Percentiles rank a stretch among this genome's conserved stretches.
Evolutionary conservation across 2,329 filamentous ascomycete genomes (phyloP).

Genomic region (Curvularia hawaiiensis): DNA sequence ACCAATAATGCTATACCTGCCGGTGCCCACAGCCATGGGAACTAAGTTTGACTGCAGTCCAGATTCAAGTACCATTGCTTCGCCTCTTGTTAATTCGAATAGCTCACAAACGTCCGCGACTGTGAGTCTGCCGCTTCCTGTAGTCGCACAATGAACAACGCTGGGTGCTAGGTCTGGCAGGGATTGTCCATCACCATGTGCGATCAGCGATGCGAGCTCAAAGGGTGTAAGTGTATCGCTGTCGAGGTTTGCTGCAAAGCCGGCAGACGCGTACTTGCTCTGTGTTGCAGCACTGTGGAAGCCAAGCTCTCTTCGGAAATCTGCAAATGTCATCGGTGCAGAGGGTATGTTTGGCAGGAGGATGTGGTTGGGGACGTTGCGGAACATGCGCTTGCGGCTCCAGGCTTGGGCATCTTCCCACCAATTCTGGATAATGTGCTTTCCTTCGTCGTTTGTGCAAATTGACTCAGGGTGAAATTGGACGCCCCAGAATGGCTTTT

Average conservation of each 20-base stretch:
- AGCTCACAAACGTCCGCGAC: slow-evolving; percentile 46
- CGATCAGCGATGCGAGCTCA: slow-evolving; percentile 35
- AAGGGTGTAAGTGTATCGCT: slow-evolving; percentile 24
- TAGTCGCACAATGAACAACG: slow-evolving; percentile 41
- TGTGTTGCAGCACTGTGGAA: slow-evolving; percentile 16
- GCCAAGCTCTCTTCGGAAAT: slow-evolving; percentile 27
- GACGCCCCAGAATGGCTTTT: slow-evolving; percentile 80
- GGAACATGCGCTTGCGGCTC: slow-evolving; percentile 38
- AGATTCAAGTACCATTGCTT: slow-evolving; percentile 56
- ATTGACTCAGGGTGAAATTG: slow-evolving; percentile 92
- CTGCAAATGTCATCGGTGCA: slow-evolving; percentile 24
- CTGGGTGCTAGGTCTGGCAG: slow-evolving; percentile 34
- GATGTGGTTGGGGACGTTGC: slow-evolving; percentile 14
- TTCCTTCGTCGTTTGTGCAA: slow-evolving; percentile 74
- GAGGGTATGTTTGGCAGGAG: slow-evolving; percentile 17
- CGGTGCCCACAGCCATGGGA: slow-evolving; percentile 55
- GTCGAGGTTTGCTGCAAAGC: slow-evolving; percentile 15
- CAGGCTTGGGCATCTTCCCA: slow-evolving; percentile 68
- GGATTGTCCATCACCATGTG: slow-evolving; percentile 31
- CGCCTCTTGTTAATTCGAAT: slow-evolving; percentile 39
- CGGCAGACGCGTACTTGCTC: slow-evolving; percentile 9
- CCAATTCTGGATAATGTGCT: slow-evolving; percentile 73
- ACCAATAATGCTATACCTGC: slow-evolving; percentile 76
- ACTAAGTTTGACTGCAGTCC: slow-evolving; percentile 47
- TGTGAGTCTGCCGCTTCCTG: slow-evolving; percentile 42